Base-by-base conservation (phyloP, 2,329 filamentous ascomycete species). In the Apiospora sp. region DNA sequence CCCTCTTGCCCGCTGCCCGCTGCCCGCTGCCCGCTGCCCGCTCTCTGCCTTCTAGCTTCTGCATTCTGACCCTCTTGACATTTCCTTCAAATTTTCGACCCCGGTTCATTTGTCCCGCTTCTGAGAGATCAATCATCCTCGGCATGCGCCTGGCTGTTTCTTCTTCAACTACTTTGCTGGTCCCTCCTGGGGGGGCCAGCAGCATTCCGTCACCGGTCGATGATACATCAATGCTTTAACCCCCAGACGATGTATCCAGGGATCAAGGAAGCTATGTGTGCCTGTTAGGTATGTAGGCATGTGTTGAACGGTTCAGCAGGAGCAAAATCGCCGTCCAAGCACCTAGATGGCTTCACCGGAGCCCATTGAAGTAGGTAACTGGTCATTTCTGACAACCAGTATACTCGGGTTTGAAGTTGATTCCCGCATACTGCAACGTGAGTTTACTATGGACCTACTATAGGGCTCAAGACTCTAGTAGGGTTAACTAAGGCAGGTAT, bases 351-450 rank as follows among this genome's bases (percentile, higher is more conserved):
- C 58, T n/a, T 64, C 58, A 64, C 58, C 58, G 30, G 58, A 41
- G 58, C 34, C 58, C 14, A 41, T 41, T 64, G 58, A 64, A 64
- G 58, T 64, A 64, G 41, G 58, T 64, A 64, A 64, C 58, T 64
- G 58, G 34, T 64, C 58, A 64, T 64, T 64, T 64, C 58, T 64
- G 58, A 64, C 58, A 64, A 41, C 58, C 58, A 64, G 58, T 64
- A 64, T 64, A 41, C n/a, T 64, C 58, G 58, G 41, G 58, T 64
- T n/a, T 64, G 58, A 64, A 13, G 58, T 64, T 64, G 58, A 64
- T 64, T 41, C 58, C 12, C 58, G 13, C 34, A 37, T 41, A 41
- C 30, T 64, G 34, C 30, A 41, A n/a, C 3, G n/a, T 41, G 34
- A 2, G 58, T 64, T 41, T 64, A 64, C 58, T 64, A 41, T 64